These are phyloP conservation scores for Cystobasidium pallidum DNA, from an alignment of 1,284 basidiomycete genomes.

Conservation along the genomic window DNA sequence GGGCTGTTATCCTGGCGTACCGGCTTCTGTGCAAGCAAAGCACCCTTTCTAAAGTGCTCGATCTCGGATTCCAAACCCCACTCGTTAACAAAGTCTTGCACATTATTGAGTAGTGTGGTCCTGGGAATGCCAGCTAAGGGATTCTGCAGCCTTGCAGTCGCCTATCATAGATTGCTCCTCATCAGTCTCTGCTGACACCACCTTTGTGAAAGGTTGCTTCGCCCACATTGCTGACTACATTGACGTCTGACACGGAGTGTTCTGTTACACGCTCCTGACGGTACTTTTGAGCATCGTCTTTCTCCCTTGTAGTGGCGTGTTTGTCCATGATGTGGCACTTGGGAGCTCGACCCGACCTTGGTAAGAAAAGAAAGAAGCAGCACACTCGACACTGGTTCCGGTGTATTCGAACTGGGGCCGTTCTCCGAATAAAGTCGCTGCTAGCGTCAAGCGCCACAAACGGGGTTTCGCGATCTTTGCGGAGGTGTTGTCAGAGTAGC, in stretches of 20 bases:
- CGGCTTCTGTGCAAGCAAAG: conserved; percentile 55
- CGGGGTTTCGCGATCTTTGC: neutral
- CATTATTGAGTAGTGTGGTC: conserved; percentile 41
- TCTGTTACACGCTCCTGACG: neutral
- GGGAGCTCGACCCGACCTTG: neutral
- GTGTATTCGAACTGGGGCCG: neutral
- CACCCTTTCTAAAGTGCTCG: conserved; percentile 53
- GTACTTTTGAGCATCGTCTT: neutral
- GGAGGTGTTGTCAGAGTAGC: neutral
- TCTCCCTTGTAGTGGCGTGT: conserved; percentile 8
- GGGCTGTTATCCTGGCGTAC: conserved; percentile 25
- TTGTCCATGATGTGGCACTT: neutral
- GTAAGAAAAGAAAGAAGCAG: neutral
- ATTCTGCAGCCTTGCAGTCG: conserved; percentile 38
- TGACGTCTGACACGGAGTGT: conserved; percentile 8
- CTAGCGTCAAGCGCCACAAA: neutral
- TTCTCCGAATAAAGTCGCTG: neutral
- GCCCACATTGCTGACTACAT: conserved; percentile 28
- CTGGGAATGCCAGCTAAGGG: conserved; percentile 44
- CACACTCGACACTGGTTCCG: neutral
- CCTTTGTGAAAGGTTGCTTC: no score
- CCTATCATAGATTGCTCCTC: no score
- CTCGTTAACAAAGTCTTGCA: conserved; percentile 52
- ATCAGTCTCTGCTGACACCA: no score
- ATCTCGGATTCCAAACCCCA: conserved; percentile 52